Evolutionary conservation across 2,329 filamentous ascomycete species (phyloP), one percentile per base, ranked within the genome.

Genomic region (Chaetomium sp.): DNA sequence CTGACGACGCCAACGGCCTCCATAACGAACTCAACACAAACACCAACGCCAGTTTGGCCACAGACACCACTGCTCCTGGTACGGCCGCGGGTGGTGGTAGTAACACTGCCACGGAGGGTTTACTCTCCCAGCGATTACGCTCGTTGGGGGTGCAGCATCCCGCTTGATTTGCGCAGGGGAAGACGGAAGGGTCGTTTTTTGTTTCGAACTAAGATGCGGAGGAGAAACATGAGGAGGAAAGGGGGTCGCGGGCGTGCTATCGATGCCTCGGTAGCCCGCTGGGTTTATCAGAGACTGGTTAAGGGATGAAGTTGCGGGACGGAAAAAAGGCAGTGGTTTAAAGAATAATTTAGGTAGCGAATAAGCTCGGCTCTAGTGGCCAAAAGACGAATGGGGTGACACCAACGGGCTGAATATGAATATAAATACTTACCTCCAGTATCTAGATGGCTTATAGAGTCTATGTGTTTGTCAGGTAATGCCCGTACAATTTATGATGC

Each of bases 21-120:
- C 57, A 65, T 71, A 2, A 73, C 69, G n/a, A 72, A 71, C 1
- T 76, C 80, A 4, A 6, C 45, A 43, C n/a, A 44, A 46, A 35
- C 62, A 9, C 68, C 52, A 69, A 67, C 38, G 68, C 71, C 61
- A 72, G 72, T 35, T 27, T 27, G 19, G 19, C 19, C 19, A 27
- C 19, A 27, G 19, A 27, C 19, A 27, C 19, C 19, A 27, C 19
- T 27, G 19, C 19, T 27, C 19, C 19, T 27, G 19, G 19, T 27
- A 27, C 19, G 19, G 19, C 19, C 19, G 19, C 19, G 19, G 69
- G 70, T 56, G 34, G 2, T 42, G 46, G 32, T 8, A 34, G 6
- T 32, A 33, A 27, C 32, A 37, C 35, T 43, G 12, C 52, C 5
- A 44, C 54, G 41, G 5, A 86, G 83, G 40, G 76, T 76, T 54